Evolutionary conservation across 495 filamentous ascomycete genomes (phyloP).

Genomic region (Xylaria palmicola): DNA sequence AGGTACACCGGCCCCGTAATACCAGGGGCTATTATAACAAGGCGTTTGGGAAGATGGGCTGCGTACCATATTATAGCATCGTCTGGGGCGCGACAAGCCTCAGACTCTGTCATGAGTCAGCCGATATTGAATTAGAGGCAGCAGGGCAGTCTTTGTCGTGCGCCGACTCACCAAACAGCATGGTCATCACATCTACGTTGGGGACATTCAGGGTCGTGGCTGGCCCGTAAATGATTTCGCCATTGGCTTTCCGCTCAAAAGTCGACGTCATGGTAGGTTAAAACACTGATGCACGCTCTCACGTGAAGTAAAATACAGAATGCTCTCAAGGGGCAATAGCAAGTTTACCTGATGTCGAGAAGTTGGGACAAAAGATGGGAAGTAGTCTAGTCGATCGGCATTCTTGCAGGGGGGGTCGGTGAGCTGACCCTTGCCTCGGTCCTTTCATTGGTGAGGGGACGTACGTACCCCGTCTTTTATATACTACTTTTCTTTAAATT

Average conservation of each 20-base stretch:
- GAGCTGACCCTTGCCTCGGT: too few relatives aligned
- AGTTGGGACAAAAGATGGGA: too few relatives aligned
- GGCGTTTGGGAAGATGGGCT: neutral
- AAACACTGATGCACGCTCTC: too few relatives aligned
- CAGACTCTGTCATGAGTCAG: conserved; percentile 16
- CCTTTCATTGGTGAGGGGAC: too few relatives aligned
- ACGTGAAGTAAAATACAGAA: too few relatives aligned
- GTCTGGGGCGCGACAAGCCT: neutral
- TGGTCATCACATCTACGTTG: conserved; percentile 12
- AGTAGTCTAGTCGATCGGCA: too few relatives aligned
- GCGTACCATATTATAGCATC: conserved; percentile 14
- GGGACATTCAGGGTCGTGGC: neutral
- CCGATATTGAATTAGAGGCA: neutral
- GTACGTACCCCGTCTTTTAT: too few relatives aligned
- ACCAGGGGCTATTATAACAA: neutral
- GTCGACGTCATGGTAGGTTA: conserved; percentile 8
- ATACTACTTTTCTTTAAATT: too few relatives aligned
- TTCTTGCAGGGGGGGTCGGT: too few relatives aligned
- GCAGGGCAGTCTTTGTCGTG: neutral
- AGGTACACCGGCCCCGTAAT: neutral
- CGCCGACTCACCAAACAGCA: conserved; percentile 11
- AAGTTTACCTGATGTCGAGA: too few relatives aligned
- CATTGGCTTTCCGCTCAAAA: conserved; percentile 1
- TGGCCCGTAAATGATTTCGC: conserved; percentile 9
- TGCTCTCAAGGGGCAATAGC: too few relatives aligned